Conservation (phyloP, 2,329 filamentous ascomycete species). For the Xenoacremonium recifei region DNA sequence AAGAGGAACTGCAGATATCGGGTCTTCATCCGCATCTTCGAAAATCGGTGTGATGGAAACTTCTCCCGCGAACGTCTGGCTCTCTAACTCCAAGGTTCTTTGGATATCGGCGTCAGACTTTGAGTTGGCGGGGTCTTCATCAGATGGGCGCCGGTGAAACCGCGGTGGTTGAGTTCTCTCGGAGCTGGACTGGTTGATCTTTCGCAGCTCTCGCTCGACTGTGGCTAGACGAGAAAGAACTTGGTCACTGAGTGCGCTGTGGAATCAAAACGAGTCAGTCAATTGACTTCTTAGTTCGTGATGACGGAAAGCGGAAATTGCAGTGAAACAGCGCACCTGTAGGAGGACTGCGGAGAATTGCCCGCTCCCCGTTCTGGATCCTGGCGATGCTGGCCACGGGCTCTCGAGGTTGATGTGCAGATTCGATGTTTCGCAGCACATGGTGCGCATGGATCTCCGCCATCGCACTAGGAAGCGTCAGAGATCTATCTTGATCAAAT, state of each 20-base stretch:
- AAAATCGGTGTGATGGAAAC: slow-evolving; percentile 14
- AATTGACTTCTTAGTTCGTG: background rate
- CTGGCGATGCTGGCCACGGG: slow-evolving; percentile 3
- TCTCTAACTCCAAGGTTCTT: slow-evolving; percentile 12
- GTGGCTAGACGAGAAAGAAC: slow-evolving; percentile 8
- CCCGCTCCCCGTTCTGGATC: slow-evolving; percentile 1
- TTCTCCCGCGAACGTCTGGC: slow-evolving; percentile 17
- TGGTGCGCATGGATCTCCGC: slow-evolving; percentile 14
- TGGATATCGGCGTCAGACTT: slow-evolving; percentile 5
- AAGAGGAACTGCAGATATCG: slow-evolving; percentile 1
- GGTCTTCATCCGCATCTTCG: slow-evolving; percentile 6
- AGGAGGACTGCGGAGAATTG: too few relatives aligned
- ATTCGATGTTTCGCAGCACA: slow-evolving; percentile 11
- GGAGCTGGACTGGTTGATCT: slow-evolving; percentile 4
- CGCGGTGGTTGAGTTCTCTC: background rate
- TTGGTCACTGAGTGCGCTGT: slow-evolving; percentile 3
- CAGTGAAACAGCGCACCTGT: background rate
- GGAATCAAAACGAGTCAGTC: background rate
- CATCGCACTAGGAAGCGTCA: slow-evolving; percentile 11
- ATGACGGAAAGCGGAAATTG: background rate
- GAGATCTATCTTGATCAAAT: background rate
- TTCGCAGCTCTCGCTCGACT: slow-evolving; percentile 9
- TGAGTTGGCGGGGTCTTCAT: slow-evolving; percentile 10
- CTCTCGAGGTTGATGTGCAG: slow-evolving; percentile 10
- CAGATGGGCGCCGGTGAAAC: background rate